Conservation (phyloP, 768 basidiomycete genomes). For the Phallus indusiatus region DNA sequence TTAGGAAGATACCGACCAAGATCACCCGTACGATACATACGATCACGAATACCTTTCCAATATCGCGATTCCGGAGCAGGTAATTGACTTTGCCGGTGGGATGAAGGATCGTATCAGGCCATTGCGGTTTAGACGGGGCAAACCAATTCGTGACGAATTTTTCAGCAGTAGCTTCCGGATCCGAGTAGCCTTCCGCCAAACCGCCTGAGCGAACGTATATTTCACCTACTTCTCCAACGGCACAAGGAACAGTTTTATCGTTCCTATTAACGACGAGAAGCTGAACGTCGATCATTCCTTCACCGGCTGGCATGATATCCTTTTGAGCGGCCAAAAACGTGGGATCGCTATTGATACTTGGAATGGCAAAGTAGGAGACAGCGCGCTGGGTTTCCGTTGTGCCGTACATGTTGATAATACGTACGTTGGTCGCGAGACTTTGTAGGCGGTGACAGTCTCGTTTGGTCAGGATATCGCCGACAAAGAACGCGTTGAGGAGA, state of each 20-base stretch:
- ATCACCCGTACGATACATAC: slow-evolving; percentile 98
- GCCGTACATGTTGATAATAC: slow-evolving; percentile 99
- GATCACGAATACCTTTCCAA: slow-evolving; percentile 93
- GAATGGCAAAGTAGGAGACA: slow-evolving; percentile 93
- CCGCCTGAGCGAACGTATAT: slow-evolving; percentile 97
- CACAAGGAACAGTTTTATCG: slow-evolving; percentile 78
- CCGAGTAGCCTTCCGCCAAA: slow-evolving; percentile 89
- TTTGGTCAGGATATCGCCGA: slow-evolving; percentile 98
- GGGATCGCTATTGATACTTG: slow-evolving; percentile 69
- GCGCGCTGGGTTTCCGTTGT: slow-evolving; percentile 99
- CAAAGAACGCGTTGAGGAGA: slow-evolving; percentile 89
- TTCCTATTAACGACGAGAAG: slow-evolving; percentile 90
- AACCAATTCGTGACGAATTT: slow-evolving; percentile 99
- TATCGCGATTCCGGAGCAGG: slow-evolving; percentile 66
- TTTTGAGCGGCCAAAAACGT: slow-evolving; percentile 92
- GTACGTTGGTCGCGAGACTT: slow-evolving; percentile 81
- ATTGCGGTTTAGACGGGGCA: slow-evolving; percentile 31
- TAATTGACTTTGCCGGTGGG: slow-evolving; percentile 33
- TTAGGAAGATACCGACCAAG: slow-evolving; percentile 88
- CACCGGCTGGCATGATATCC: slow-evolving; percentile 95
- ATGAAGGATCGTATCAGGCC: slow-evolving; percentile 65
- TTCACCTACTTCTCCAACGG: slow-evolving; percentile 94
- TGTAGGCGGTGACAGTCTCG: slow-evolving; percentile 94
- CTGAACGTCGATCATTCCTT: slow-evolving; percentile 97
- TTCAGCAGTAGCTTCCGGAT: slow-evolving; percentile 68